Evolutionary conservation across 2,329 filamentous ascomycete genomes (phyloP), one percentile per base, ranked within the genome.

Genomic region (Paecilomyces formosus): DNA sequence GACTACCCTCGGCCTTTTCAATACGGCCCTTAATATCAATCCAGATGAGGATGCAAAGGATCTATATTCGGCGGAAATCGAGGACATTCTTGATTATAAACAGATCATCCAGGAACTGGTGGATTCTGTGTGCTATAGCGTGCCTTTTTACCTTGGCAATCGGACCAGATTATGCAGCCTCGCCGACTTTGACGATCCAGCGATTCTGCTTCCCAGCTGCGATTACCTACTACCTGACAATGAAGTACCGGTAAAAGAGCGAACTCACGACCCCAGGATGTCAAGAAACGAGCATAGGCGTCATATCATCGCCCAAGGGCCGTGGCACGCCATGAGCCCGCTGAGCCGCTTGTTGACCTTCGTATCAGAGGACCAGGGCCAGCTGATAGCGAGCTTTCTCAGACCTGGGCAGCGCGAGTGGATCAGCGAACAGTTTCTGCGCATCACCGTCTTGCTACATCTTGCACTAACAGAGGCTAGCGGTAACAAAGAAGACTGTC

Each of bases 101-200:
- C 28, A 58, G 13, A 60, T 51, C 15, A 9, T 63, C 24, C 66
- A 67, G 55, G 59, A 60, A 24, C 55, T 68, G 24, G 61, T 62
- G 4, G 65, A 68, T 28, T 56, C 55, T 26, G 58, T 65, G 55
- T 68, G 66, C 54, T 60, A 65, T 8, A 66, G 64, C 49, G 57
- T 68, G 11, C 66, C 66, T 3, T 68, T 64, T 55, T 65, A 64
- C 30, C 57, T 68, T 11, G 66, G 65, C 15, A 66, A 65, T 58
- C 59, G 66, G 55, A 62, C 59, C 12, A 62, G 45, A 13, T 49
- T 45, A 7, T 54, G 35, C 45, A 55, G 18, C 21, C 24, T 65
- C 12, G 52, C 57, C 18, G 63, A 65, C 52, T 64, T 65, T 31
- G 56, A 35, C 22, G 62, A 39, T 4, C 35, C 35, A 13, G 15